Evolutionary conservation across 371 early-diverging fungal genomes (phyloP).

Genomic region (Apophysomyces trapeziformis): DNA sequence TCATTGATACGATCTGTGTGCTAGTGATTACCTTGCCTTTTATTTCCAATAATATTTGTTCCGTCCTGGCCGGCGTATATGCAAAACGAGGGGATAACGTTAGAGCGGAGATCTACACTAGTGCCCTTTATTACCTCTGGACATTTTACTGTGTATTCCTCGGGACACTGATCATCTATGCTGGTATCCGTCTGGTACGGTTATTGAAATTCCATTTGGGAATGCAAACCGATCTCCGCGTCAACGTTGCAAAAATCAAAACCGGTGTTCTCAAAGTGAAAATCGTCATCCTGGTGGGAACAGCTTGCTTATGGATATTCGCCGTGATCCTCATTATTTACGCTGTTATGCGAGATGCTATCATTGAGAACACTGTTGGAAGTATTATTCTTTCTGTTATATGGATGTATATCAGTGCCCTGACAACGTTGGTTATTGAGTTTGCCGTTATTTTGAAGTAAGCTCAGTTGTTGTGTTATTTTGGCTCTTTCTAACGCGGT

Average conservation of each 20-base stretch:
- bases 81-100: conserved; percentile 24
- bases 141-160: conserved; percentile 20
- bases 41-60: conserved; percentile 38
- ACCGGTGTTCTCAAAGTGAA: conserved; percentile 35
- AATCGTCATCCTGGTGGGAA: conserved; percentile 20
- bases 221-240: conserved; percentile 25
- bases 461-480: neutral
- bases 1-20: conserved; percentile 29
- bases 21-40: conserved; percentile 28
- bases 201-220: conserved; percentile 20
- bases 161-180: conserved; percentile 18
- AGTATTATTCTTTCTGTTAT: conserved; percentile 31
- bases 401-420: conserved; percentile 35
- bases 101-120: conserved; percentile 29
- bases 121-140: conserved; percentile 31
- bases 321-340: conserved; percentile 34
- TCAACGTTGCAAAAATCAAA: conserved; percentile 31
- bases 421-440: conserved; percentile 36
- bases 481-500: neutral
- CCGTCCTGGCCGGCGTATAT: conserved; percentile 30
- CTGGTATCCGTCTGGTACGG: conserved; percentile 25
- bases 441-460: conserved; percentile 39
- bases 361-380: conserved; percentile 16
- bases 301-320: conserved; percentile 31
- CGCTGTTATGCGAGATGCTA: conserved; percentile 22